phyloP scores from a whole-genome alignment of 1,284 basidiomycete species.

The Ustilago nuda region DNA sequence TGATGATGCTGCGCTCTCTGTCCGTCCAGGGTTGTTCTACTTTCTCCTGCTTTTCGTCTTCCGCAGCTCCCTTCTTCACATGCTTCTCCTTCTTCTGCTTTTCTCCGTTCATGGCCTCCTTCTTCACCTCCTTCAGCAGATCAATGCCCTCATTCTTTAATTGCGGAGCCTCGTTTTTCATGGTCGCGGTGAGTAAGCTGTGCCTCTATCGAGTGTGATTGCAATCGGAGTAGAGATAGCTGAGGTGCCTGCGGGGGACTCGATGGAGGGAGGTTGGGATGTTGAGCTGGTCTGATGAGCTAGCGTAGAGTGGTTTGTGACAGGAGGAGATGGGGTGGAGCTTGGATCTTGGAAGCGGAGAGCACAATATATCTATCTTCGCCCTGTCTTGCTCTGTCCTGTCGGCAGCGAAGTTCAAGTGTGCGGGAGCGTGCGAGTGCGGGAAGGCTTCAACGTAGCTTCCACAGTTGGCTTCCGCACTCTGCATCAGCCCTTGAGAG shows the following conservation, averaged over 20 bases:
- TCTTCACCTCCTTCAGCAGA: neutral
- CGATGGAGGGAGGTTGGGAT: neutral
- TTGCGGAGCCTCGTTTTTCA: neutral
- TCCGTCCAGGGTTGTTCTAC: slow-evolving; percentile 25
- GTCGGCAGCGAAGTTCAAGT: neutral
- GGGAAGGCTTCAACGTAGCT: neutral
- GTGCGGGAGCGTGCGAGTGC: neutral
- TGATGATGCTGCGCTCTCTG: slow-evolving; percentile 26
- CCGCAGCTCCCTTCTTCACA: neutral
- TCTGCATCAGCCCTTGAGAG: too few relatives aligned
- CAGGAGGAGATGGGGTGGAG: neutral
- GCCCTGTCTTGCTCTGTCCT: neutral
- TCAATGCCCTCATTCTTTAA: neutral
- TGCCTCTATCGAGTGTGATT: neutral
- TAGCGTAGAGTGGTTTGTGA: neutral
- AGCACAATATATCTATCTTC: slow-evolving; percentile 2
- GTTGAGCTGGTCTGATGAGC: neutral
- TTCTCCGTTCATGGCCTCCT: neutral
- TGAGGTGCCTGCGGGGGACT: neutral
- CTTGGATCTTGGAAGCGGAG: neutral
- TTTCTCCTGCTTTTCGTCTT: slow-evolving; percentile 10
- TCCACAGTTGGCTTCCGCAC: neutral
- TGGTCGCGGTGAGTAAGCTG: neutral
- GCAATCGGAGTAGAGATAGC: neutral
- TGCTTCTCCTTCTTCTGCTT: slow-evolving; percentile 3